phyloP scores from a whole-genome alignment of 169 alveolate species.

The Eimeria acervulina region DNA sequence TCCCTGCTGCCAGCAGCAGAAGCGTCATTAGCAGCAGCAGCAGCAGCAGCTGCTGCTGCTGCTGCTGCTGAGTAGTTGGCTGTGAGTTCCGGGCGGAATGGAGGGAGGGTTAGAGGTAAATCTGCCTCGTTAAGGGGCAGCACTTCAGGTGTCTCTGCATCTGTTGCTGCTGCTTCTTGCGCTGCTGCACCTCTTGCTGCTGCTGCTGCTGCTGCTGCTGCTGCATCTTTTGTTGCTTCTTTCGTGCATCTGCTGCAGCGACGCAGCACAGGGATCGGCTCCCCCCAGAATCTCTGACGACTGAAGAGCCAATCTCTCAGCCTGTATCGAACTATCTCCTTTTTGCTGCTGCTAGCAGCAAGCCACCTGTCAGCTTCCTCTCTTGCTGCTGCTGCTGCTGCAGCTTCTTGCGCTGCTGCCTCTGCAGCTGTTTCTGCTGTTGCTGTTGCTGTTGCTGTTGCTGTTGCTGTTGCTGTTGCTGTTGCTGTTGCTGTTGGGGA shows the following conservation, averaged over 20 bases:
- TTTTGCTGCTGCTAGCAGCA: neutral
- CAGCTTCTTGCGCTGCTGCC: neutral
- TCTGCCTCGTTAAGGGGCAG: neutral
- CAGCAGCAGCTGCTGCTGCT: slow-evolving; percentile 19
- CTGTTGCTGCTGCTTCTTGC: slow-evolving; percentile 76
- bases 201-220: slow-evolving; percentile 73
- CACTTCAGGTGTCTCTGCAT: neutral
- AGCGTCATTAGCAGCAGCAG: too few relatives aligned
- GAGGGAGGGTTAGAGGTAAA: slow-evolving; percentile 5
- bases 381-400: neutral
- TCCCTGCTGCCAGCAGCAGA: too few relatives aligned
- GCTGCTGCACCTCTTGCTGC: slow-evolving; percentile 40
- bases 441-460: neutral
- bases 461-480: neutral
- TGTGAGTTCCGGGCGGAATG: slow-evolving; percentile 14
- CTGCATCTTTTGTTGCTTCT: slow-evolving; percentile 51
- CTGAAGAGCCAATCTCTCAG: slow-evolving; percentile 95
- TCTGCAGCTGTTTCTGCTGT: neutral
- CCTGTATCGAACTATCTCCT: slow-evolving; percentile 78
- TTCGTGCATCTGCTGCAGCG: neutral
- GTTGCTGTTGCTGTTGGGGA: neutral
- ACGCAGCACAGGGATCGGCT: slow-evolving; percentile 94
- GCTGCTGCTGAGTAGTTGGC: neutral
- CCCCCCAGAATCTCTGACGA: slow-evolving; percentile 97
- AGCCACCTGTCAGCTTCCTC: neutral